These are phyloP conservation scores for Rhizopogon vesiculosus DNA, from an alignment of 768 basidiomycete genomes.

Conservation along the genomic window DNA sequence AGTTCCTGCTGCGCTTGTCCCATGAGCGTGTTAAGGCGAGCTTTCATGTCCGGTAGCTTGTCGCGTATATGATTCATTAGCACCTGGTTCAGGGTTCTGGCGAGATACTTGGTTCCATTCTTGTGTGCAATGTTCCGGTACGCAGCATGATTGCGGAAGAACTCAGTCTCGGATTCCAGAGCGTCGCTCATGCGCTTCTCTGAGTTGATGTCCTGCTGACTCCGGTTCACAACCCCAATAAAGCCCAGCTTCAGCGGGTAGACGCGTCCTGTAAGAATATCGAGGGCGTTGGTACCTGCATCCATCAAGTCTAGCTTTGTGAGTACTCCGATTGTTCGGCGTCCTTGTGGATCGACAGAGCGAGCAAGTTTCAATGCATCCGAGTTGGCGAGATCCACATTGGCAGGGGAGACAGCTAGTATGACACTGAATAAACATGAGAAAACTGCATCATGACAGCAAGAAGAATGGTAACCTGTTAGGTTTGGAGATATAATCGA, in stretches of 20 bases:
- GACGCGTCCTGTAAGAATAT: constrained; percentile 93
- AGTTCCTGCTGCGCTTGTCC: constrained; percentile 99
- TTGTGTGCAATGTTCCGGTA: constrained; percentile 96
- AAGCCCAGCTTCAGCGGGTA: constrained; percentile 98
- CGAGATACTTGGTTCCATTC: constrained; percentile 94
- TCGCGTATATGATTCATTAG: constrained; percentile 97
- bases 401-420: constrained; percentile 94
- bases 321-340: constrained; percentile 93
- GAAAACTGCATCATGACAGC: not conserved
- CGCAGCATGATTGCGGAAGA: constrained; percentile 84
- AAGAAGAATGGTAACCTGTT: constrained; percentile 62
- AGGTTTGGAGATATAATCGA: constrained; percentile 94
- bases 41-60: constrained; percentile 99
- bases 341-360: constrained; percentile 91
- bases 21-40: constrained; percentile 94
- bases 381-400: constrained; percentile 98
- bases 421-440: constrained; percentile 64
- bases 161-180: constrained; percentile 79
- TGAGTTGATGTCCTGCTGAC: constrained; percentile 93
- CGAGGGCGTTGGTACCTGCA: constrained; percentile 95
- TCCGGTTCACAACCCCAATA: constrained; percentile 96
- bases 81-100: constrained; percentile 92
- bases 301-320: constrained; percentile 99
- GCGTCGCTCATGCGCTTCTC: constrained; percentile 86
- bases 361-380: constrained; percentile 97